Percentiles rank a stretch among this genome's conserved stretches.
Conservation (phyloP, 2,329 filamentous ascomycete genomes). For the Furcasterigmium furcatum region DNA sequence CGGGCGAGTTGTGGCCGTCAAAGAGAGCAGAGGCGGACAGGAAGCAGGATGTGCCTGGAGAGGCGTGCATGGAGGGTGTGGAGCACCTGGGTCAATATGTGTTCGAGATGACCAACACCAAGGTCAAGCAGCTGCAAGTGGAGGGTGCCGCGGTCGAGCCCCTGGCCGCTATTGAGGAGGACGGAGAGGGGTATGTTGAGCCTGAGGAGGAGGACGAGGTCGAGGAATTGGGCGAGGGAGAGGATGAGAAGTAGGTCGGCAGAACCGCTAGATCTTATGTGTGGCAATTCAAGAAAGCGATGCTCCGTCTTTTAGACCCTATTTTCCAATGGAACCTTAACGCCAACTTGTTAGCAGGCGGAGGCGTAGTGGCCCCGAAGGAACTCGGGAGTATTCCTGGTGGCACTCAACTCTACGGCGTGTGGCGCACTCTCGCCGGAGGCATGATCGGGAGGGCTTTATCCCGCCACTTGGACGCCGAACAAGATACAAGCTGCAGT, state of each 20-base stretch:
- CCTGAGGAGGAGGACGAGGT: slow-evolving; percentile 14
- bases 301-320: too few species aligned
- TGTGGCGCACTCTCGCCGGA: too few species aligned
- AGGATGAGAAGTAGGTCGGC: slow-evolving; percentile 10
- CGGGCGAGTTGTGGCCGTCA: slow-evolving; percentile 82
- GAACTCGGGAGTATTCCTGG: too few species aligned
- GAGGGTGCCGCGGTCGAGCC: slow-evolving; percentile 19
- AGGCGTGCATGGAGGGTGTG: slow-evolving; percentile 79
- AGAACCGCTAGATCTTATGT: not conserved
- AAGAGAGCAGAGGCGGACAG: slow-evolving; percentile 44
- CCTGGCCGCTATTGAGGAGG: slow-evolving; percentile 21
- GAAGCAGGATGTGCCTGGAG: slow-evolving; percentile 48
- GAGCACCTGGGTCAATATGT: slow-evolving; percentile 97
- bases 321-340: too few species aligned
- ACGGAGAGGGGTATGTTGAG: slow-evolving; percentile 13
- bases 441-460: too few species aligned
- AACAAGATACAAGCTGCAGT: too few species aligned
- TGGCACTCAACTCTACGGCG: too few species aligned
- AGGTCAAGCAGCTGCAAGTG: slow-evolving; percentile 44
- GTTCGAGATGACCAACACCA: slow-evolving; percentile 84
- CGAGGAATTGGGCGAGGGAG: slow-evolving; percentile 23
- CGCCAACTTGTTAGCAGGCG: too few species aligned
- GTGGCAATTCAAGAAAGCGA: too few species aligned
- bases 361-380: too few species aligned
- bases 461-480: too few species aligned